Evolutionary conservation across 345 rosid genomes (phyloP).

Genomic region (Hibiscus mutabilis): DNA sequence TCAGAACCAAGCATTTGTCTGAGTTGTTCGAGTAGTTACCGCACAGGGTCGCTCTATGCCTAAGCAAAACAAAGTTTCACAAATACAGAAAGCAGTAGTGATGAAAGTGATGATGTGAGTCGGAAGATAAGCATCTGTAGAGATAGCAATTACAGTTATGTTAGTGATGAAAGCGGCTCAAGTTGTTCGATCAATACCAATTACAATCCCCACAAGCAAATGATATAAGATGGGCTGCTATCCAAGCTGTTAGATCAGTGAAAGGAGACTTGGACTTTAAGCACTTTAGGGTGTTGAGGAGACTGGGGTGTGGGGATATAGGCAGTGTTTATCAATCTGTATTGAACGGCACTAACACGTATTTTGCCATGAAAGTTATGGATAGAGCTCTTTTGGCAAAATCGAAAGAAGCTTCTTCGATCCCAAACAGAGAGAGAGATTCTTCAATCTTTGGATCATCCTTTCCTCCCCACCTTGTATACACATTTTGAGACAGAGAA

Average conservation of each 20-base stretch:
- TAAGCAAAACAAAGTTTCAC: neutral
- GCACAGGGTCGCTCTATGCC: neutral
- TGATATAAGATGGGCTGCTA: neutral
- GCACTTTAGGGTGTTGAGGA: neutral
- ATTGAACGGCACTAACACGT: neutral
- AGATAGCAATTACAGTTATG: neutral
- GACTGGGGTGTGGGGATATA: neutral
- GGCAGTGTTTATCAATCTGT: neutral
- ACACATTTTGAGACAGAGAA: neutral
- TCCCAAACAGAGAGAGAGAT: neutral
- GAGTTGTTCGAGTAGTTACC: neutral
- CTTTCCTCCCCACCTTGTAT: neutral
- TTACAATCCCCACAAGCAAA: neutral
- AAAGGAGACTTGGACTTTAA: neutral
- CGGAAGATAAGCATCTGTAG: neutral
- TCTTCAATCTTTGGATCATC: neutral
- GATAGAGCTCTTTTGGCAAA: neutral
- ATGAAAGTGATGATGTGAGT: neutral
- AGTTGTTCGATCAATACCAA: neutral
- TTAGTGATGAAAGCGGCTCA: neutral
- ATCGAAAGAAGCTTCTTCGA: neutral
- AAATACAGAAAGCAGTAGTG: neutral
- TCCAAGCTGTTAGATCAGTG: neutral
- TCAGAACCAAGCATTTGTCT: neutral
- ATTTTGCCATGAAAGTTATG: neutral